Conservation (phyloP, 2,329 filamentous ascomycete genomes). For the Trichoderma sp. region DNA sequence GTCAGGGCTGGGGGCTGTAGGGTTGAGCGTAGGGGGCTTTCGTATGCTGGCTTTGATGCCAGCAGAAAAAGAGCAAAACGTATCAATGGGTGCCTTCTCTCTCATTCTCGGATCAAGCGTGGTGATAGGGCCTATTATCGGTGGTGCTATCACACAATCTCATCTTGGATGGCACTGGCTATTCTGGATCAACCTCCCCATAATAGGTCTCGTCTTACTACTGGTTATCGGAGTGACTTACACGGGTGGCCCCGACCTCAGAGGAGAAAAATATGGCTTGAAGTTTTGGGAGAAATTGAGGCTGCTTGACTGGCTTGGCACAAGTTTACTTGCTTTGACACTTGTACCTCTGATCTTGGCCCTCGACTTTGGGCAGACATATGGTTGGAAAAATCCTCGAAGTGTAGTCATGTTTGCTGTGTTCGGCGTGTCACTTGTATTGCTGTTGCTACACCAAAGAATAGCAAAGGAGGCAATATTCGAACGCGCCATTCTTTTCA, state of each 20-base stretch:
- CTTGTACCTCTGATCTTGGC: not conserved
- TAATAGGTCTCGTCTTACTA: not conserved
- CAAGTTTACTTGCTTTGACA: not conserved
- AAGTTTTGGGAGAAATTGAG: not conserved
- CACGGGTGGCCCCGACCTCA: not conserved
- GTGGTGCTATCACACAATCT: not conserved
- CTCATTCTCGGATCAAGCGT: not conserved
- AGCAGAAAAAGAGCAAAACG: not conserved
- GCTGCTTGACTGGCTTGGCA: not conserved
- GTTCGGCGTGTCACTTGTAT: not conserved
- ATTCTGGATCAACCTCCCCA: constrained; percentile 9
- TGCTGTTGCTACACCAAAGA: not conserved
- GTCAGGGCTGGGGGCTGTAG: not conserved
- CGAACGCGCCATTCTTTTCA: not conserved
- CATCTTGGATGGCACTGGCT: constrained; percentile 2
- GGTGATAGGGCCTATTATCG: not conserved
- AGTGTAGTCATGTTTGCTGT: not conserved
- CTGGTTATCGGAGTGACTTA: not conserved
- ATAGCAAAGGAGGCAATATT: not conserved
- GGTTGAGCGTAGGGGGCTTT: constrained; percentile 9
- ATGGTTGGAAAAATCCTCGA: not conserved
- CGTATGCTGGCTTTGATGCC: constrained; percentile 2
- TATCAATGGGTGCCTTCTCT: constrained; percentile 1
- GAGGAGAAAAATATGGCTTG: not conserved
- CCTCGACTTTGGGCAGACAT: not conserved